phyloP scores from a whole-genome alignment of 257 asterid genomes.

The Primulina eburnea region DNA sequence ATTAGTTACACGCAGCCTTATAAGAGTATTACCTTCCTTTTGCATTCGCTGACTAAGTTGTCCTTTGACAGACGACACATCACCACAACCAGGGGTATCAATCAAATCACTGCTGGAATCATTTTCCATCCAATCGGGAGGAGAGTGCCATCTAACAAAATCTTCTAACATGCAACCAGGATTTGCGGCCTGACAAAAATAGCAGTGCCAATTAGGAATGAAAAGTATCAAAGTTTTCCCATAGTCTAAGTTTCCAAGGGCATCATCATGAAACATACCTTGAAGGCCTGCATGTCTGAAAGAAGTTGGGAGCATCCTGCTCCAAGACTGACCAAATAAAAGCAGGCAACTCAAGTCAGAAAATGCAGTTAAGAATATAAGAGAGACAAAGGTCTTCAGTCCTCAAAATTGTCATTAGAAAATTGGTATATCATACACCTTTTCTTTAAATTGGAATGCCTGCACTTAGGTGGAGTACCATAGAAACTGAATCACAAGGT shows the following conservation, averaged over 20 bases:
- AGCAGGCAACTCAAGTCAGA: conserved; percentile 35
- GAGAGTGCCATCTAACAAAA: conserved; percentile 98
- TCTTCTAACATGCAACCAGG: conserved; percentile 97
- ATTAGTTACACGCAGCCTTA: background rate
- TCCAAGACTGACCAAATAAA: conserved; percentile 69
- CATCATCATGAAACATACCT: conserved; percentile 51
- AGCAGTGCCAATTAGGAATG: conserved; percentile 20
- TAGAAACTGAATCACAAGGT: background rate
- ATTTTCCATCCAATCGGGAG: conserved; percentile 94
- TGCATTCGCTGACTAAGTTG: conserved; percentile 97
- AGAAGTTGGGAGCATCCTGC: conserved; percentile 99
- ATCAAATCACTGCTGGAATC: conserved; percentile 44
- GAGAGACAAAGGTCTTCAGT: background rate
- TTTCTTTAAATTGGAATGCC: background rate
- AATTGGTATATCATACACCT: background rate
- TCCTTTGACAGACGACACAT: conserved; percentile 56
- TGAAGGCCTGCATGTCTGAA: conserved; percentile 99
- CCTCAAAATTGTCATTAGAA: conserved; percentile 1
- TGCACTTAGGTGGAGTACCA: conserved; percentile 7
- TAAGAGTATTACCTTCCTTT: conserved; percentile 69
- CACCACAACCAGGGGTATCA: conserved; percentile 51
- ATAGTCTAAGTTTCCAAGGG: conserved; percentile 15
- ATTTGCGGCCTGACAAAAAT: conserved; percentile 85
- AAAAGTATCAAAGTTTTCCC: conserved; percentile 22
- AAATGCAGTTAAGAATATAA: conserved; percentile 9